These are phyloP conservation scores for Cinchona pubescens DNA, from an alignment of 257 asterid genomes.

Conservation along the genomic window DNA sequence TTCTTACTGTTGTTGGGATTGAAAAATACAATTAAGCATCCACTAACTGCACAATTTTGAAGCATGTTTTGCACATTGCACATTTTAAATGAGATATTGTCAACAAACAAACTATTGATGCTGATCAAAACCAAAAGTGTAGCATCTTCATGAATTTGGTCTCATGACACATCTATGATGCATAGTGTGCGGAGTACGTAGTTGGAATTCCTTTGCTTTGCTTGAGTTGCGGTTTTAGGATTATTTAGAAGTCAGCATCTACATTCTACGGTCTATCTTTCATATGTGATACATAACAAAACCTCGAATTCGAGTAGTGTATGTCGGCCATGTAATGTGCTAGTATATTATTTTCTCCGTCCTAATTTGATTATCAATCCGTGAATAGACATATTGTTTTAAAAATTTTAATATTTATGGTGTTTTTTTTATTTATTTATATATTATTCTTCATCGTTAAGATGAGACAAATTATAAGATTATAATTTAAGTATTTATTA, in stretches of 20 bases:
- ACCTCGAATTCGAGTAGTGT: background rate
- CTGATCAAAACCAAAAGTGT: too few species aligned
- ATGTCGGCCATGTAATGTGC: background rate
- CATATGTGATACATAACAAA: background rate
- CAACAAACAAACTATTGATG: background rate
- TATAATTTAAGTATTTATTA: too few species aligned
- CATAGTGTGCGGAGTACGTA: too few species aligned
- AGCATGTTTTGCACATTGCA: constrained; percentile 1
- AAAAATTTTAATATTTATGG: too few species aligned
- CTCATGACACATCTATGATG: too few species aligned
- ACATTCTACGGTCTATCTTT: background rate
- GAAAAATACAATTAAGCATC: background rate
- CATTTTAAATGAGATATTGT: background rate
- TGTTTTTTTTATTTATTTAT: too few species aligned
- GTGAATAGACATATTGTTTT: too few species aligned
- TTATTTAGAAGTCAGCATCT: background rate
- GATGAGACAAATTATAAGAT: too few species aligned
- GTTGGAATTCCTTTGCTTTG: background rate
- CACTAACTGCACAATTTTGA: background rate
- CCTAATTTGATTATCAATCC: too few species aligned
- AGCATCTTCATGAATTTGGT: too few species aligned
- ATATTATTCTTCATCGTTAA: too few species aligned
- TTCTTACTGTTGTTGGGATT: background rate
- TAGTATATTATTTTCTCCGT: too few species aligned
- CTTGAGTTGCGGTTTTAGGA: background rate